Percentiles rank a stretch among this genome's conserved stretches.
phyloP scores from a whole-genome alignment of 495 filamentous ascomycete genomes.

The Penicillium mononematosum region DNA sequence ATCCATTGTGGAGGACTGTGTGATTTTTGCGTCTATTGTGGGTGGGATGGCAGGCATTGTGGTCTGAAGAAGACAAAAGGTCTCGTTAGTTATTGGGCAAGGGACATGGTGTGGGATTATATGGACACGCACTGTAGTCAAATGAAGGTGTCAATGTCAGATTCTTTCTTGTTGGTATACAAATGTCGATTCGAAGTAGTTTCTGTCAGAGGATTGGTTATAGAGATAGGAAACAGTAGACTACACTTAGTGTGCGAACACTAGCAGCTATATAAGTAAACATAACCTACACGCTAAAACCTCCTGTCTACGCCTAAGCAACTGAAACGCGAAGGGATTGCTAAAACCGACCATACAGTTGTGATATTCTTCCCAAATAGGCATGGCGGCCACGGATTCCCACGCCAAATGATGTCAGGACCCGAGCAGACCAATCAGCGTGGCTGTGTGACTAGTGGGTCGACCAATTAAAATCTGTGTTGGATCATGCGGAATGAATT shows the following conservation, averaged over 20 bases:
- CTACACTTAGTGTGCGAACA: neutral
- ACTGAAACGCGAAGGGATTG: constrained; percentile 20
- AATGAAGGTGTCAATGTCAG: neutral
- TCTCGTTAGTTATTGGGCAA: constrained; percentile 4
- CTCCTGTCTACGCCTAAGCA: neutral
- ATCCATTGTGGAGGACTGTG: neutral
- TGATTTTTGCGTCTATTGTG: constrained; percentile 8
- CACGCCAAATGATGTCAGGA: constrained; percentile 24
- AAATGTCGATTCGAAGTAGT: neutral
- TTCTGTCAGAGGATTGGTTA: neutral
- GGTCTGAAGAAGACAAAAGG: neutral
- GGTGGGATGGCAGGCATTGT: constrained; percentile 8
- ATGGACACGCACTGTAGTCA: neutral
- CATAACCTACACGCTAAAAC: neutral
- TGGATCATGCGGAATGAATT: no score
- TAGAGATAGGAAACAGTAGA: neutral
- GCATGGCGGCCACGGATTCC: constrained; percentile 13
- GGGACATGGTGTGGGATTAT: neutral
- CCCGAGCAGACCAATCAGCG: constrained; percentile 28
- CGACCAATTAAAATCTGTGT: neutral
- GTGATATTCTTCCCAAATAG: constrained; percentile 19
- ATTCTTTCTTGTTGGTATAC: neutral
- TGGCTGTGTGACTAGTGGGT: neutral
- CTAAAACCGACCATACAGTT: constrained; percentile 14
- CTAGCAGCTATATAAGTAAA: neutral